These are phyloP conservation scores for Paecilomyces fulvus DNA, from an alignment of 2,329 filamentous ascomycete species.

Conservation along the genomic window DNA sequence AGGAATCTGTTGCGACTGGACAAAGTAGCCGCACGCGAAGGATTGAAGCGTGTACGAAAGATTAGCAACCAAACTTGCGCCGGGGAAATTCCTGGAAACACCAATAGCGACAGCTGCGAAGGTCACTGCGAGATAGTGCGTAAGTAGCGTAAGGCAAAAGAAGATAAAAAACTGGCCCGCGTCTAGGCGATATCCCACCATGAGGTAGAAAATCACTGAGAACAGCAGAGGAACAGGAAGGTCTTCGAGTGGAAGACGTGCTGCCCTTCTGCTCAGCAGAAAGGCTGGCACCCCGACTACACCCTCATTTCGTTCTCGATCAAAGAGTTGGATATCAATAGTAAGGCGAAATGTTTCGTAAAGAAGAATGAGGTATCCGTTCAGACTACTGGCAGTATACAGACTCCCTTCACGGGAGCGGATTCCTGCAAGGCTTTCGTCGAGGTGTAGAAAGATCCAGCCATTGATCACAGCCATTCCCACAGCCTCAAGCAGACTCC, in stretches of 20 bases:
- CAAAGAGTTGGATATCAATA: slow-evolving; percentile 66
- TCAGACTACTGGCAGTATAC: slow-evolving; percentile 62
- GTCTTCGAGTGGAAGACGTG: slow-evolving; percentile 62
- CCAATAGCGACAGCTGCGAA: slow-evolving; percentile 62
- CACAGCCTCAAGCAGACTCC: slow-evolving; percentile 60
- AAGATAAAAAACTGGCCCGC: slow-evolving; percentile 62
- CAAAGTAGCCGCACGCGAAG: slow-evolving; percentile 68
- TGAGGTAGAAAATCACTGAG: slow-evolving; percentile 66
- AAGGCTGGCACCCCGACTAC: slow-evolving; percentile 63
- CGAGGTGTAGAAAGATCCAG: slow-evolving; percentile 62
- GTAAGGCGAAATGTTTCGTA: slow-evolving; percentile 70
- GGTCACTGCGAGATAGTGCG: slow-evolving; percentile 65
- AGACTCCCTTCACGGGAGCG: slow-evolving; percentile 64
- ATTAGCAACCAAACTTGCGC: slow-evolving; percentile 64
- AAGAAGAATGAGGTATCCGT: slow-evolving; percentile 67
- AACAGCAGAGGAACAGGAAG: slow-evolving; percentile 64
- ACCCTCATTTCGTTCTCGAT: slow-evolving; percentile 65
- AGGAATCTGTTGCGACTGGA: slow-evolving; percentile 64
- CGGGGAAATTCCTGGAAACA: slow-evolving; percentile 58
- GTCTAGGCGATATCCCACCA: slow-evolving; percentile 62
- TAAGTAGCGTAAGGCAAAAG: slow-evolving; percentile 58
- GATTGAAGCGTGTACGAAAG: slow-evolving; percentile 64
- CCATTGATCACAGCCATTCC: slow-evolving; percentile 64
- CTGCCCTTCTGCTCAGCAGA: slow-evolving; percentile 60
- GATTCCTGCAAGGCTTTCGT: slow-evolving; percentile 60